Evolutionary conservation across 2,329 filamentous ascomycete genomes (phyloP).

Genomic region (Neonectria punicea): DNA sequence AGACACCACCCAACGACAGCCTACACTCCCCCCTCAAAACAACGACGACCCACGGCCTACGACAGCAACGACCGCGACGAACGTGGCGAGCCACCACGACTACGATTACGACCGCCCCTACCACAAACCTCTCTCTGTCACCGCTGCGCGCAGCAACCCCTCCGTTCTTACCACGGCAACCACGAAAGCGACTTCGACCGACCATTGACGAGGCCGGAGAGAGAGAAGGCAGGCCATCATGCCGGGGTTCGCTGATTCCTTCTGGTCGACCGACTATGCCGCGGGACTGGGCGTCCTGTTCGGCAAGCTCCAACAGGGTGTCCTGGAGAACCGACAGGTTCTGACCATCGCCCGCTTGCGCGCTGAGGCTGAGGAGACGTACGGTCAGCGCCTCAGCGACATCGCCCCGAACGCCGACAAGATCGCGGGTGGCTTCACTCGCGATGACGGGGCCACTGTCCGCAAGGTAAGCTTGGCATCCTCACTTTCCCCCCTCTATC

Average conservation of each 20-base stretch:
- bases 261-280: conserved; percentile 98
- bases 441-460: conserved; percentile 95
- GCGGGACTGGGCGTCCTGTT: conserved; percentile 94
- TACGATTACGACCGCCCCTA: conserved; percentile 19
- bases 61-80: conserved; percentile 8
- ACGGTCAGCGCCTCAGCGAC: conserved; percentile 81
- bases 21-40: conserved; percentile 26
- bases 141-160: conserved; percentile 19
- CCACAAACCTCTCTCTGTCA: conserved; percentile 23
- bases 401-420: conserved; percentile 87
- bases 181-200: conserved; percentile 19
- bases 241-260: conserved; percentile 93
- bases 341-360: conserved; percentile 92
- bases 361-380: conserved; percentile 93
- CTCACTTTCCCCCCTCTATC: background rate
- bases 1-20: background rate
- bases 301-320: conserved; percentile 94
- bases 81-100: conserved; percentile 23
- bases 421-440: conserved; percentile 82
- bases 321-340: conserved; percentile 94
- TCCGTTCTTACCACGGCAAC: conserved; percentile 18
- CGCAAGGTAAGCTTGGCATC: conserved; percentile 74
- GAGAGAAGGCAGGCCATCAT: conserved; percentile 61
- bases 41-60: conserved; percentile 23
- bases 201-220: conserved; percentile 37